Conservation (phyloP, 2,329 filamentous ascomycete species). For the Sporothrix humicola region DNA sequence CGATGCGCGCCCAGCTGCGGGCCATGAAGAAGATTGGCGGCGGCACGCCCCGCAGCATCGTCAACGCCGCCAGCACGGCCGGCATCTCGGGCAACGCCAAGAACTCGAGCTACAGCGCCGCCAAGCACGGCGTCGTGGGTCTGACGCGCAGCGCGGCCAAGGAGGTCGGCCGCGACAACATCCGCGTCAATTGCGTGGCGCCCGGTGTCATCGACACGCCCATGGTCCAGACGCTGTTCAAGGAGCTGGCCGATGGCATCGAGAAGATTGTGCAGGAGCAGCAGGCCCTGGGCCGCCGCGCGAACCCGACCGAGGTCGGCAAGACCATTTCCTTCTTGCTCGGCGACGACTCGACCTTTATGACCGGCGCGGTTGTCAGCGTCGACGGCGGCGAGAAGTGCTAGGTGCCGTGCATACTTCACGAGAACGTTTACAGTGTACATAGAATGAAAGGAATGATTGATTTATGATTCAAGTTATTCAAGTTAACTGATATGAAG, state of each 20-base stretch:
- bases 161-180: conserved; percentile 39
- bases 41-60: conserved; percentile 39
- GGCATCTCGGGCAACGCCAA: conserved; percentile 49
- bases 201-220: conserved; percentile 44
- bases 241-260: conserved; percentile 47
- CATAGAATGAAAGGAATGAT: neutral
- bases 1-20: conserved; percentile 45
- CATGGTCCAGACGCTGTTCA: conserved; percentile 39
- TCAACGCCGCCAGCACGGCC: conserved; percentile 39
- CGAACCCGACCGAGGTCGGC: conserved; percentile 57
- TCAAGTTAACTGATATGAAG: no score
- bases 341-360: conserved; percentile 42
- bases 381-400: conserved; percentile 28
- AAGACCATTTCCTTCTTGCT: conserved; percentile 52
- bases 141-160: conserved; percentile 43
- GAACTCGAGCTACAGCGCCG: conserved; percentile 43
- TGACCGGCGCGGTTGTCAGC: conserved; percentile 22
- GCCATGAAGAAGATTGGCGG: conserved; percentile 41
- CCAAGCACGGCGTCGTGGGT: conserved; percentile 44
- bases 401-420: neutral
- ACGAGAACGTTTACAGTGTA: neutral
- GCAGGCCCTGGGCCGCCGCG: conserved; percentile 49
- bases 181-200: conserved; percentile 41
- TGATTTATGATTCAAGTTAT: neutral
- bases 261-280: conserved; percentile 49